phyloP scores from a whole-genome alignment of 768 basidiomycete genomes.

The Ramaria sp. region DNA sequence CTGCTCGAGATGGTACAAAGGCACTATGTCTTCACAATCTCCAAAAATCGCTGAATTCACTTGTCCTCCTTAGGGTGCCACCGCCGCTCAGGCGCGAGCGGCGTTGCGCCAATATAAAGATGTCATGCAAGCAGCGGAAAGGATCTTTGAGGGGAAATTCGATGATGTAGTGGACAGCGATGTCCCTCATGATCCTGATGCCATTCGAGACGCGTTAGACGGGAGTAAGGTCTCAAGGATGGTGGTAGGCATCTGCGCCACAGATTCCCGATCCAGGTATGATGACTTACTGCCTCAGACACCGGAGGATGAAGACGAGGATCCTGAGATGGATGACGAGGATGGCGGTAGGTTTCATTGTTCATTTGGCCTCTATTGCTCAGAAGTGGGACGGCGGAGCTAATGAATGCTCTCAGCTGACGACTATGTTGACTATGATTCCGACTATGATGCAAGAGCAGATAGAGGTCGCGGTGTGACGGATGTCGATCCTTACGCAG shows the following conservation, averaged over 20 bases:
- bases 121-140: conserved; percentile 87
- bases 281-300: conserved; percentile 33
- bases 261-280: conserved; percentile 23
- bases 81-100: conserved; percentile 67
- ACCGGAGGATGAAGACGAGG: conserved; percentile 44
- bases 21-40: not conserved
- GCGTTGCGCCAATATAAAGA: conserved; percentile 76
- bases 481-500: conserved; percentile 84
- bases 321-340: conserved; percentile 24
- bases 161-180: conserved; percentile 50
- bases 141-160: conserved; percentile 76
- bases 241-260: conserved; percentile 14
- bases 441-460: conserved; percentile 50
- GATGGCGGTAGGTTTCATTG: conserved; percentile 28
- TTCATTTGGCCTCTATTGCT: not conserved
- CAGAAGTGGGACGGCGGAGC: conserved; percentile 18
- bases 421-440: conserved; percentile 74
- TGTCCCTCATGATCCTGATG: conserved; percentile 14
- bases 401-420: conserved; percentile 23
- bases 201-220: conserved; percentile 5
- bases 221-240: conserved; percentile 13
- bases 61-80: conserved; percentile 55
- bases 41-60: conserved; percentile 3
- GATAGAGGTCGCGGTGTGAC: conserved; percentile 30
- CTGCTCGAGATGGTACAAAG: conserved; percentile 48